Evolutionary conservation across 2,329 filamentous ascomycete genomes (phyloP).

Genomic region (Fusarium luffae): DNA sequence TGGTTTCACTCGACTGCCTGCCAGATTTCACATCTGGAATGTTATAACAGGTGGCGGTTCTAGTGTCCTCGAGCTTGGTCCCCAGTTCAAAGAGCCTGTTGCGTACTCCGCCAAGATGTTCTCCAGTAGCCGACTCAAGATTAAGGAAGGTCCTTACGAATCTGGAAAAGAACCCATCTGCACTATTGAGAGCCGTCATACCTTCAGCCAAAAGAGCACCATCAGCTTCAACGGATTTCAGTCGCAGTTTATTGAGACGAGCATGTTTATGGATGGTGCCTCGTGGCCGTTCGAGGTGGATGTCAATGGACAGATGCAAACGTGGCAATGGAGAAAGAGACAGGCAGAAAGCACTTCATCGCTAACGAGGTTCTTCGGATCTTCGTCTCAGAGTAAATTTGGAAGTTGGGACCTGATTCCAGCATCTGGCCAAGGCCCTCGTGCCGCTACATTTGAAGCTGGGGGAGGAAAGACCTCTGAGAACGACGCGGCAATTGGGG

Average conservation of each 20-base stretch:
- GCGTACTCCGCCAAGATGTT: conserved; percentile 12
- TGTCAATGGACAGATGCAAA: not conserved
- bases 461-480: not conserved
- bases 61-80: not conserved
- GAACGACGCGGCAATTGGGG: not conserved
- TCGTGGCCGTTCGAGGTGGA: conserved; percentile 1
- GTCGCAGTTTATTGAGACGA: not conserved
- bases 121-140: conserved; percentile 7
- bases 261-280: not conserved
- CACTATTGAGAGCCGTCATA: conserved; percentile 1
- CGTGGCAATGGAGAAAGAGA: conserved; percentile 5
- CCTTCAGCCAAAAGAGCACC: not conserved
- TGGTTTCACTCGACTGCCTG: not conserved
- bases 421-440: not conserved
- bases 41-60: not conserved
- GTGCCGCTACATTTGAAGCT: not conserved
- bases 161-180: not conserved
- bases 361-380: not conserved
- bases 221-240: not conserved
- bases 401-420: conserved; percentile 3
- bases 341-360: not conserved
- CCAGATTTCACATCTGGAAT: conserved; percentile 4
- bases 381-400: not conserved
- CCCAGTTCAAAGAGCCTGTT: not conserved
- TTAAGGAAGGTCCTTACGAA: conserved; percentile 2